Conservation (phyloP, 164 flowering plant genomes). For the Magnolia changhungtana region DNA sequence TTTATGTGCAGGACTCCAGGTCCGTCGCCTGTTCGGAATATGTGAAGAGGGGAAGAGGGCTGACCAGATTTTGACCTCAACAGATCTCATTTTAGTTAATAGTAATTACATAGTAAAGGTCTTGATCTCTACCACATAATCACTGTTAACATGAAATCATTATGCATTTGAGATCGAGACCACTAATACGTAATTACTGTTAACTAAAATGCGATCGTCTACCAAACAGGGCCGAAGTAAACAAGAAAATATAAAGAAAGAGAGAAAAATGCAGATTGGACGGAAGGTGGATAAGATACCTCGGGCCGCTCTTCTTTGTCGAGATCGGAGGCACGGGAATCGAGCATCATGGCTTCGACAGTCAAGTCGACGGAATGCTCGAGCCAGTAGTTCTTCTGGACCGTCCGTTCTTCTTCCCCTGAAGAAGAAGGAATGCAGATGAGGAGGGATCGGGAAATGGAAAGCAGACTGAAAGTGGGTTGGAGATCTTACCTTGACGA, state of each 20-base stretch:
- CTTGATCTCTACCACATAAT: no score
- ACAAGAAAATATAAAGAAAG: neutral
- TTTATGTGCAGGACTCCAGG: no score
- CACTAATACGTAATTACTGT: no score
- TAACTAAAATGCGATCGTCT: no score
- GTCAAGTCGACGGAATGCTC: slow-evolving; percentile 77
- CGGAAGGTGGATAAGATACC: slow-evolving; percentile 17
- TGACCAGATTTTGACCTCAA: no score
- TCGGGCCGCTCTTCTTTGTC: slow-evolving; percentile 98
- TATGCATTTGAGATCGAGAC: no score
- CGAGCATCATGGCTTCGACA: slow-evolving; percentile 97
- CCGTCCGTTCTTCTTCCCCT: slow-evolving; percentile 49
- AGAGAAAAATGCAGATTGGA: neutral
- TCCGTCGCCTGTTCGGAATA: no score
- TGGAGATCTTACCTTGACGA: neutral
- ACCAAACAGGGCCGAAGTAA: no score
- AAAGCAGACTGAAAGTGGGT: neutral
- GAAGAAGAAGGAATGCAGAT: neutral
- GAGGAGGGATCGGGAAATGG: neutral
- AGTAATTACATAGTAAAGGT: no score
- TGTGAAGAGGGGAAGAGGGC: no score
- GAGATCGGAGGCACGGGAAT: slow-evolving; percentile 86
- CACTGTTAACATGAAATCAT: no score
- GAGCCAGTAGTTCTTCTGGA: slow-evolving; percentile 81
- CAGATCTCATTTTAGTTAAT: no score